Evolutionary conservation across 2,329 filamentous ascomycete species (phyloP), one percentile per base, ranked within the genome.

Genomic region (Trichoderma guizhouense): DNA sequence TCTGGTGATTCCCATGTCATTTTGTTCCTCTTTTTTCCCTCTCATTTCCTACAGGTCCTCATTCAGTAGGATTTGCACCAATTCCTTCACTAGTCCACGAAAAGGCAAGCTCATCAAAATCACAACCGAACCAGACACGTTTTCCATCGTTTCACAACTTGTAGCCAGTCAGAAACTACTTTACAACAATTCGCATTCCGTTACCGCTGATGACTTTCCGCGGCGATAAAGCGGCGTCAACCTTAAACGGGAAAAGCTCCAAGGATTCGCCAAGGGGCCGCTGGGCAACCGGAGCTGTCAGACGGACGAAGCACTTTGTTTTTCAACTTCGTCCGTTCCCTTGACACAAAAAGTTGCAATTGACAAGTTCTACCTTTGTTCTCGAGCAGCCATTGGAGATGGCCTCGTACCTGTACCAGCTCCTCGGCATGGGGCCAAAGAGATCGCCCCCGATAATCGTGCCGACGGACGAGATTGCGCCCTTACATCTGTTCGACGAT

Each of bases 401-500:
- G 66, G 28, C 57, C 3, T 34, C 66, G 15, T 58, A 47, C 4
- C 55, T 69, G n/a, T 24, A 9, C 2, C 28, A 58, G n/a, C 66
- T 69, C 39, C 21, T 69, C 3, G 66, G 57, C 66, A 9, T 69
- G 12, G 39, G 39, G 15, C 66, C 66, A 21, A 61, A 51, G 26
- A 61, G 57, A 24, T 51, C 39, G n/a, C n/a, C n/a, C 3, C 66
- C 66, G 39, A 14, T 39, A 24, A 62, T 32, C 36, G 57, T 69
- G 14, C 66, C 66, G 2, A 69, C 66, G 5, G 66, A 69, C 28
- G 66, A 69, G 39, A 26, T 69, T 51, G 66, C 7, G 66, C 66
- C 66, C n/a, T 4, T 69, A 15, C 66, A 69, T 18, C 9, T 69
- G 15, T 69, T 69, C 3, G 66, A 69, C n/a, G 66, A 69, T 9